Evolutionary conservation across 331 rosid species (phyloP).

Genomic region (Spiraea crenata): DNA sequence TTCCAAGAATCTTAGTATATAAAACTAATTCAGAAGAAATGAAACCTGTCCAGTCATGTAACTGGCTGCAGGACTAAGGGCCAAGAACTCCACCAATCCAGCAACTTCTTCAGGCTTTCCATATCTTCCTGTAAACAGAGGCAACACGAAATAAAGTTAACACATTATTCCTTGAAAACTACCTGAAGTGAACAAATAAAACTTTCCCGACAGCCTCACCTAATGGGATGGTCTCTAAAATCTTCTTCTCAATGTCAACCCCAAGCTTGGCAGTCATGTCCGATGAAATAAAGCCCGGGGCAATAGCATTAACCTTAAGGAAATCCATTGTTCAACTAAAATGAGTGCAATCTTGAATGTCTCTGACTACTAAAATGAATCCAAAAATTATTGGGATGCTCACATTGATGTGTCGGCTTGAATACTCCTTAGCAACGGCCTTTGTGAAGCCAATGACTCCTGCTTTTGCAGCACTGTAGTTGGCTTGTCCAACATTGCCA

Average conservation of each 20-base stretch:
- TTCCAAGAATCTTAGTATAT: neutral
- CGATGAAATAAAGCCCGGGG: slow-evolving; percentile 96
- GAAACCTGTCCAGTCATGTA: slow-evolving; percentile 94
- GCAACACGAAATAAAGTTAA: slow-evolving; percentile 17
- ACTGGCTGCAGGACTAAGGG: slow-evolving; percentile 81
- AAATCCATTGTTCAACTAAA: slow-evolving; percentile 17
- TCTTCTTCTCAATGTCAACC: slow-evolving; percentile 76
- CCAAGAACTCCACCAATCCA: slow-evolving; percentile 93
- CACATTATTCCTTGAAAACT: slow-evolving; percentile 2
- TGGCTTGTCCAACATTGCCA: slow-evolving; percentile 95
- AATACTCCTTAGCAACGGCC: slow-evolving; percentile 82
- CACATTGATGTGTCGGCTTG: slow-evolving; percentile 90
- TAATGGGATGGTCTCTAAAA: slow-evolving; percentile 75
- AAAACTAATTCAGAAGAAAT: neutral
- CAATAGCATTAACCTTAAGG: slow-evolving; percentile 88
- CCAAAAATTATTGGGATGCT: slow-evolving; percentile 5
- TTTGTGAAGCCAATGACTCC: slow-evolving; percentile 97
- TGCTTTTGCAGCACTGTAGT: slow-evolving; percentile 98
- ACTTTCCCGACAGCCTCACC: slow-evolving; percentile 46
- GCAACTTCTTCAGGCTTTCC: slow-evolving; percentile 98
- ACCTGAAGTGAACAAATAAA: neutral
- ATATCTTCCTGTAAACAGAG: slow-evolving; percentile 66
- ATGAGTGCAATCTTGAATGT: slow-evolving; percentile 4
- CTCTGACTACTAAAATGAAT: neutral
- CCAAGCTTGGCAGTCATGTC: slow-evolving; percentile 97